Conservation (phyloP, 1,284 basidiomycete species). For the Tranzscheliella williamsii region DNA sequence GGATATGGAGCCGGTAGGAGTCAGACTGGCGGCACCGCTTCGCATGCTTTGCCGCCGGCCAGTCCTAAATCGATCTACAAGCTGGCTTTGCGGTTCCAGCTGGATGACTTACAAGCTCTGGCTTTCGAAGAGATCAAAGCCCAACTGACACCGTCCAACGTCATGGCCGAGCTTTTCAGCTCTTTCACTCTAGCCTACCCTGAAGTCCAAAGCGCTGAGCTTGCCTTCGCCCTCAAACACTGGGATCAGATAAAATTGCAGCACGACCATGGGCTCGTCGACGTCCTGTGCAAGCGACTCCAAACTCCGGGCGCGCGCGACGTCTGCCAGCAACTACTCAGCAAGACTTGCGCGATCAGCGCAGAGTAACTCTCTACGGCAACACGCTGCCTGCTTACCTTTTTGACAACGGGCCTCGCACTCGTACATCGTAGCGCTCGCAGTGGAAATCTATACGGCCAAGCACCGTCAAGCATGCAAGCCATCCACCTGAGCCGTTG, state of each 20-base stretch:
- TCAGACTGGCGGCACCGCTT: no score
- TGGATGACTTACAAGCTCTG: constrained; percentile 4
- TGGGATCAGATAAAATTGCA: constrained; percentile 15
- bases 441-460: no score
- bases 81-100: constrained; percentile 4
- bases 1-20: no score
- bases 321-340: no score
- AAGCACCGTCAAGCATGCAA: no score
- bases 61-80: constrained; percentile 30
- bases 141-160: constrained; percentile 8
- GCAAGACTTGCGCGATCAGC: no score
- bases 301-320: background rate
- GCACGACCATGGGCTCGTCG: background rate
- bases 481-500: no score
- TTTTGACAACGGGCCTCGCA: no score
- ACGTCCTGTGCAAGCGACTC: background rate
- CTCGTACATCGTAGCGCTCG: no score
- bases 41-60: background rate
- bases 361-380: no score
- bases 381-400: no score
- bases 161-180: constrained; percentile 13
- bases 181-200: constrained; percentile 5
- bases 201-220: constrained; percentile 1
- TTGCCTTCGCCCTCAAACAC: constrained; percentile 10
- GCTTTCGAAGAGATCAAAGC: constrained; percentile 3